Percentiles rank a stretch among this genome's conserved stretches.
phyloP scores from a whole-genome alignment of 2,329 filamentous ascomycete species.

The Parascedosporium putredinis region DNA sequence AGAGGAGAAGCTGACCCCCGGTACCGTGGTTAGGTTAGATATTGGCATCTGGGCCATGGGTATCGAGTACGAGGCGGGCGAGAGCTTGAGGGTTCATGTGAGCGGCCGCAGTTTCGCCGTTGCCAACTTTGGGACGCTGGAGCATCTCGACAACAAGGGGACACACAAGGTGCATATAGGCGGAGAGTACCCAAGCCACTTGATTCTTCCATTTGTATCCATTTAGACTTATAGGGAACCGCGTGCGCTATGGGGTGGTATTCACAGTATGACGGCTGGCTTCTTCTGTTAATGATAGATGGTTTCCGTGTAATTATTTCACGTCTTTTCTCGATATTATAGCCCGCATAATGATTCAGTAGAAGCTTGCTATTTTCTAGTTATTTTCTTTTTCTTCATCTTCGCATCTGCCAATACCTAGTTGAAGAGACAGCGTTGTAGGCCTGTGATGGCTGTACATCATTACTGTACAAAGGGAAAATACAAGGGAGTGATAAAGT shows the following conservation, averaged over 20 bases:
- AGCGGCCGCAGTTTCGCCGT: not conserved
- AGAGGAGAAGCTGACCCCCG: slow-evolving; percentile 15
- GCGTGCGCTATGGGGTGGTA: too few relatives aligned
- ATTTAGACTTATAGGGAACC: not conserved
- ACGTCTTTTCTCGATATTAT: not conserved
- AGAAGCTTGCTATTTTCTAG: not conserved
- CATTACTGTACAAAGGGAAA: too few relatives aligned
- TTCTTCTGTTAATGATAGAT: too few relatives aligned
- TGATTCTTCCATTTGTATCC: not conserved
- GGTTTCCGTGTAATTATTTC: not conserved
- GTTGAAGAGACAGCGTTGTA: too few relatives aligned
- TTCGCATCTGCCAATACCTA: too few relatives aligned
- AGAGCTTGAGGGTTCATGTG: slow-evolving; percentile 6
- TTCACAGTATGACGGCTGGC: too few relatives aligned
- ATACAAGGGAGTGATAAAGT: not conserved
- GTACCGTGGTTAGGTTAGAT: slow-evolving; percentile 16
- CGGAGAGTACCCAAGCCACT: not conserved
- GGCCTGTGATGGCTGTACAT: too few relatives aligned
- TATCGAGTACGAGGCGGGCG: slow-evolving; percentile 18
- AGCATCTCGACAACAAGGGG: not conserved
- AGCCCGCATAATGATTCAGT: too few relatives aligned
- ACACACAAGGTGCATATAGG: not conserved
- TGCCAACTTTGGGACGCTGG: not conserved
- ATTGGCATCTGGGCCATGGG: slow-evolving; percentile 20
- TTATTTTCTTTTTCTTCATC: not conserved